A percentile compares a stretch with the other conserved stretches of the same genome.
These are phyloP conservation scores for Neopestalotiopsis rosae DNA, from an alignment of 2,329 filamentous ascomycete genomes.

Conservation along the genomic window DNA sequence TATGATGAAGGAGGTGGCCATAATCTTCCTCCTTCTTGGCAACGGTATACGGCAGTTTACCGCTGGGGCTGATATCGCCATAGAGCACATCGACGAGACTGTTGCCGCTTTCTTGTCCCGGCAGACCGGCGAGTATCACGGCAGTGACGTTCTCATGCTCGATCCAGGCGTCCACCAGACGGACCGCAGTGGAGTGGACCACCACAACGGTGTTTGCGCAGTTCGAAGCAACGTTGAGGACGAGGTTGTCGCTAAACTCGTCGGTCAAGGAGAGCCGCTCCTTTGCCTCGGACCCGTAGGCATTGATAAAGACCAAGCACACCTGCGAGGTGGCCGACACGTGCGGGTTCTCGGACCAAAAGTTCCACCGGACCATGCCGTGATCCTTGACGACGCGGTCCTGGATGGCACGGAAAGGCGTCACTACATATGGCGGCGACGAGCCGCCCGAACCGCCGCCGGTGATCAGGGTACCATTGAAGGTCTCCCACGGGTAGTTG, in stretches of 20 bases:
- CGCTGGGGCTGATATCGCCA: constrained; percentile 44
- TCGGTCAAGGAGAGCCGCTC: constrained; percentile 21
- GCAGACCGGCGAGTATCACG: constrained; percentile 78
- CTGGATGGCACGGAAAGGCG: constrained; percentile 67
- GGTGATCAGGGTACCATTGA: constrained; percentile 76
- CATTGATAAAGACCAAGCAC: constrained; percentile 83
- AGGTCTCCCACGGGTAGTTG: constrained; percentile 21
- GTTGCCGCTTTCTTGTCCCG: constrained; percentile 82
- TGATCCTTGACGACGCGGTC: constrained; percentile 21
- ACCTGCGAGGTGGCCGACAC: constrained; percentile 64
- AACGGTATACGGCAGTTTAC: constrained; percentile 37
- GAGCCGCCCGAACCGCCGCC: constrained; percentile 89
- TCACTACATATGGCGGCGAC: constrained; percentile 79
- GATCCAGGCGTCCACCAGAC: constrained; percentile 81
- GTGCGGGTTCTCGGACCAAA: constrained; percentile 17
- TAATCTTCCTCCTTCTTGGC: constrained; percentile 33
- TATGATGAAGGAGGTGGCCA: constrained; percentile 61
- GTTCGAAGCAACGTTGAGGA: constrained; percentile 22
- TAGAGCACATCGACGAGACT: constrained; percentile 73
- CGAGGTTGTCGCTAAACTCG: constrained; percentile 23
- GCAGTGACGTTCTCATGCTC: constrained; percentile 76
- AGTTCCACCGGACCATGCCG: constrained; percentile 18
- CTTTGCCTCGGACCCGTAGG: constrained; percentile 78
- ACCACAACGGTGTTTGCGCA: constrained; percentile 64
- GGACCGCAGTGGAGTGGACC: constrained; percentile 60